Evolutionary conservation across 495 filamentous ascomycete species (phyloP).

Genomic region (Talaromyces ruber): DNA sequence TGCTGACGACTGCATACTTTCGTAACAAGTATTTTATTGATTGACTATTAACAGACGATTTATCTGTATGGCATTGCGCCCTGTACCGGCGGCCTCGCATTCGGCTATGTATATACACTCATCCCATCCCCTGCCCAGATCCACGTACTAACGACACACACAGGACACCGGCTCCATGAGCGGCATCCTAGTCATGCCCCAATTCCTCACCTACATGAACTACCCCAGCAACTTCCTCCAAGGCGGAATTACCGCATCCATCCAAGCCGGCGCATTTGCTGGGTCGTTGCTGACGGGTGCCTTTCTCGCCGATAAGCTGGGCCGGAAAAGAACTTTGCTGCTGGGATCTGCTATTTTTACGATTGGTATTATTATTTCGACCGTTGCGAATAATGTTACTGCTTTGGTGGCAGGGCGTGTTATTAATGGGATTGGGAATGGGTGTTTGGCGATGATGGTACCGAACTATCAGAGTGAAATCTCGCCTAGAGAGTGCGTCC

Average conservation of each 20-base stretch:
- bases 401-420: conserved; percentile 14
- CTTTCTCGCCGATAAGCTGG: conserved; percentile 14
- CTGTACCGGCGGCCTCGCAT: conserved; percentile 20
- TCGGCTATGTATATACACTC: conserved; percentile 19
- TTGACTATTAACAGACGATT: conserved; percentile 9
- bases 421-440: conserved; percentile 17
- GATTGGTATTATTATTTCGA: conserved; percentile 13
- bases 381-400: conserved; percentile 11
- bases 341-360: conserved; percentile 14
- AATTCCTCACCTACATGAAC: conserved; percentile 17
- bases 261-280: conserved; percentile 14
- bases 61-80: conserved; percentile 25
- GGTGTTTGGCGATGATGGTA: conserved; percentile 20
- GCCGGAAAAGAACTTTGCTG: conserved; percentile 13
- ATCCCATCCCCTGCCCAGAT: neutral
- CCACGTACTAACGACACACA: neutral
- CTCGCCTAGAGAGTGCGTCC: conserved; percentile 12
- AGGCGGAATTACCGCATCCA: conserved; percentile 15
- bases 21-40: neutral
- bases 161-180: conserved; percentile 15
- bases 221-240: conserved; percentile 15
- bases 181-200: conserved; percentile 15
- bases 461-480: conserved; percentile 20
- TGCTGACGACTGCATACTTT: neutral
- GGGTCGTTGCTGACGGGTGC: conserved; percentile 15